A percentile compares a stretch with the other conserved stretches of the same genome.
phyloP scores from a whole-genome alignment of 140 eudicot genomes.

The Anethum foeniculum region DNA sequence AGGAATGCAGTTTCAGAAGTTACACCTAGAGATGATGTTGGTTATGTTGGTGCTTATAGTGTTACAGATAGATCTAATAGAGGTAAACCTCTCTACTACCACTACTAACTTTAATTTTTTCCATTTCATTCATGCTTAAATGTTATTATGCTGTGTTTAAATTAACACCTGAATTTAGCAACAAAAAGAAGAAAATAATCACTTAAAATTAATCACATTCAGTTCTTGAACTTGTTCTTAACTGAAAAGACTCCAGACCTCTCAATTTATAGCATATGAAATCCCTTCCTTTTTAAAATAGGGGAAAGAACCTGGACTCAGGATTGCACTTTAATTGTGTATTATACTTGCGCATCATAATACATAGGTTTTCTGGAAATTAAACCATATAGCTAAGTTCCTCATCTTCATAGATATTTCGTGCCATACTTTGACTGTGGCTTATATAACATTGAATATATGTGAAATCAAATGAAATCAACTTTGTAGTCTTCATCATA shows the following conservation, averaged over 20 bases:
- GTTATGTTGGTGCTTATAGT: constrained; percentile 77
- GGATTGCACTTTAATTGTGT: neutral
- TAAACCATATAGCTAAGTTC: neutral
- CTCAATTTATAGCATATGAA: neutral
- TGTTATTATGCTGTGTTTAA: neutral
- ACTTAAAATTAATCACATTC: neutral
- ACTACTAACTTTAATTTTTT: neutral
- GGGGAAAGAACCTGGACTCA: neutral
- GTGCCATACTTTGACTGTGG: neutral
- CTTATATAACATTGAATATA: neutral
- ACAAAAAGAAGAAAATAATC: neutral
- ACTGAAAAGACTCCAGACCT: neutral
- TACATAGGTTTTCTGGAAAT: neutral
- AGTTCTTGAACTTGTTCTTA: neutral
- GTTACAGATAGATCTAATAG: constrained; percentile 60
- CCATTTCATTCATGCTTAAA: neutral
- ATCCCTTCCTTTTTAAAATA: neutral
- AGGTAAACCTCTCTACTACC: constrained; percentile 35
- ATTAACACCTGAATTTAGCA: neutral
- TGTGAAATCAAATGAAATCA: neutral
- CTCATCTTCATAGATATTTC: neutral
- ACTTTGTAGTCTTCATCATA: neutral
- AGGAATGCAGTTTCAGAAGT: constrained; percentile 56
- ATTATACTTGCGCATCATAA: neutral
- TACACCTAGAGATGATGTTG: constrained; percentile 57